Percentiles rank a stretch among this genome's conserved stretches.
These are phyloP conservation scores for Candida silvatica DNA, from an alignment of 805 yeast genomes.

Conservation along the genomic window DNA sequence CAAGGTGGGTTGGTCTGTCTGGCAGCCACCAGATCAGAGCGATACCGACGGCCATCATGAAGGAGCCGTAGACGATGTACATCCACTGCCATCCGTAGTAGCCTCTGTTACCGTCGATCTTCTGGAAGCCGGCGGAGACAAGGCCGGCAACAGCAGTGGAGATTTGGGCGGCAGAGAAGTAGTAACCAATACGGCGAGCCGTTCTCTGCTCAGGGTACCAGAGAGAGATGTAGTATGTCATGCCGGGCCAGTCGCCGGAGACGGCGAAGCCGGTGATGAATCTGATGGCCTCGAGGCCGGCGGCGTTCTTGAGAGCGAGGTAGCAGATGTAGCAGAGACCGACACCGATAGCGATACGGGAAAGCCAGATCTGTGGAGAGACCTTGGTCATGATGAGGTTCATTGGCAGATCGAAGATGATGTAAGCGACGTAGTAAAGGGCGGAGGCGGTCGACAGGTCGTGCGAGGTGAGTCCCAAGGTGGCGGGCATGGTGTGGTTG, in stretches of 20 bases:
- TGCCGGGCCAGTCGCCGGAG: constrained; percentile 89
- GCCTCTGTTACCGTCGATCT: constrained; percentile 65
- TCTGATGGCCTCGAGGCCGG: constrained; percentile 63
- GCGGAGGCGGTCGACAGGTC: constrained; percentile 72
- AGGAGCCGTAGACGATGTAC: constrained; percentile 66
- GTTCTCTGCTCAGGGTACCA: constrained; percentile 80
- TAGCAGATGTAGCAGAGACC: constrained; percentile 76
- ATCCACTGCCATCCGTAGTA: constrained; percentile 83
- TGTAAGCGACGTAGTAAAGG: constrained; percentile 73
- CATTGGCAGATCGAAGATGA: constrained; percentile 83
- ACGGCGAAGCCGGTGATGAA: constrained; percentile 69
- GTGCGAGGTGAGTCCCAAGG: constrained; percentile 42
- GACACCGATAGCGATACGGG: constrained; percentile 67
- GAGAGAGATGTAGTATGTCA: constrained; percentile 72
- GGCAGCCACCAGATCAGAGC: constrained; percentile 78
- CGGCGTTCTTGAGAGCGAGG: constrained; percentile 42
- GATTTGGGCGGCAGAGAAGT: constrained; percentile 88
- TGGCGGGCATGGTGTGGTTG: constrained; percentile 52
- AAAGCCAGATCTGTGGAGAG: constrained; percentile 80
- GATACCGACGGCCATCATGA: constrained; percentile 59
- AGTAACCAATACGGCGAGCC: constrained; percentile 77
- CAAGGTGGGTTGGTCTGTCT: constrained; percentile 48
- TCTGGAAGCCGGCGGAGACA: constrained; percentile 82
- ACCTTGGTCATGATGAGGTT: constrained; percentile 75
- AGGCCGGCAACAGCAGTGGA: constrained; percentile 86